phyloP scores from a whole-genome alignment of 176 grass and related monocot genomes.

The Avena eriantha region DNA sequence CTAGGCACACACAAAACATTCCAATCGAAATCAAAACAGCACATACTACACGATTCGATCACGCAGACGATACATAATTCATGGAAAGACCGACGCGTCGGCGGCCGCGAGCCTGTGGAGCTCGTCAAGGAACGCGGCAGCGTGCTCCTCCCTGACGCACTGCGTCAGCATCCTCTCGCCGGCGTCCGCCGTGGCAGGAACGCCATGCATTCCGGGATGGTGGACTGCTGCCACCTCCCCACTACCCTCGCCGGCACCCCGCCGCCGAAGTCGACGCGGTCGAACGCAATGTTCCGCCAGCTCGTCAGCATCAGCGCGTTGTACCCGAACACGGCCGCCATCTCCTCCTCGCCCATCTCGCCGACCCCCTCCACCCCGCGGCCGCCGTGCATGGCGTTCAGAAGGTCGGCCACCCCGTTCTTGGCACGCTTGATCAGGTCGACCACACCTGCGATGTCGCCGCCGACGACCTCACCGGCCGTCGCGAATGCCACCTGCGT shows the following conservation, averaged over 20 bases:
- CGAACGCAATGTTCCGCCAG: constrained; percentile 28
- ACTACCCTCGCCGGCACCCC: constrained; percentile 16
- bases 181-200: not conserved
- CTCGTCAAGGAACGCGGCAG: not conserved
- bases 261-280: not conserved
- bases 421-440: not conserved
- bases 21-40: not conserved
- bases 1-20: too few species aligned
- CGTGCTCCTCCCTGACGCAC: constrained; percentile 36
- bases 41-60: not conserved
- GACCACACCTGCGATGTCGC: constrained; percentile 13
- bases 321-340: not conserved
- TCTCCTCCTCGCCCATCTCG: not conserved
- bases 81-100: not conserved
- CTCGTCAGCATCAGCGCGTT: not conserved
- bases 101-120: not conserved
- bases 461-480: not conserved
- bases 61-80: not conserved
- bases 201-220: constrained; percentile 6
- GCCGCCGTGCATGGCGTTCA: not conserved
- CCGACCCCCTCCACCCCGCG: not conserved
- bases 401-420: not conserved
- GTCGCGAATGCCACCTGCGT: not conserved
- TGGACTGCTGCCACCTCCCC: not conserved
- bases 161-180: constrained; percentile 2